Evolutionary conservation across 2,329 filamentous ascomycete species (phyloP).

Genomic region (Samsoniella hepiali): DNA sequence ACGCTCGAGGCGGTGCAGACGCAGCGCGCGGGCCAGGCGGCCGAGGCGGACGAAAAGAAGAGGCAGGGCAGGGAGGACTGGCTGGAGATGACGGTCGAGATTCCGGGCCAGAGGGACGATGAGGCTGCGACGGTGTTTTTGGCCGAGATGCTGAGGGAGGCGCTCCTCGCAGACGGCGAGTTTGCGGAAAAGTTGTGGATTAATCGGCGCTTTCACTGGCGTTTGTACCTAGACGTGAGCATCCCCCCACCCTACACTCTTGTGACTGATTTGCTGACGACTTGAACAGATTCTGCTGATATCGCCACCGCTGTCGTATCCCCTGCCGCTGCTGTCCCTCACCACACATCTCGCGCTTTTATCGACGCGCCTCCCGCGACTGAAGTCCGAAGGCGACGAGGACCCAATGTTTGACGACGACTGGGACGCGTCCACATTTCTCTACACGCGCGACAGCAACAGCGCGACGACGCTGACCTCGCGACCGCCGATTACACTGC

Average conservation of each 20-base stretch:
- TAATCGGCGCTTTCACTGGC: constrained; percentile 92
- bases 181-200: constrained; percentile 75
- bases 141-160: constrained; percentile 83
- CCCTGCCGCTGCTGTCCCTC: constrained; percentile 85
- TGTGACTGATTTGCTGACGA: not conserved
- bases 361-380: constrained; percentile 75
- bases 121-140: constrained; percentile 86
- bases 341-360: constrained; percentile 92
- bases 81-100: constrained; percentile 89
- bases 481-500: constrained; percentile 81
- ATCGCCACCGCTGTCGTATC: constrained; percentile 89
- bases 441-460: constrained; percentile 60
- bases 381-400: constrained; percentile 88
- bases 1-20: constrained; percentile 31
- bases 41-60: constrained; percentile 35
- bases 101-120: constrained; percentile 86
- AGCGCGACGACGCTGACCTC: constrained; percentile 28
- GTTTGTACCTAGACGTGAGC: constrained; percentile 87
- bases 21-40: constrained; percentile 38
- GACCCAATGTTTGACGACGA: constrained; percentile 98
- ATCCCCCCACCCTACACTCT: not conserved
- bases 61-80: constrained; percentile 59
- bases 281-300: constrained; percentile 76
- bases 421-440: constrained; percentile 77
- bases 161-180: constrained; percentile 69